Evolutionary conservation across 768 basidiomycete genomes (phyloP), one percentile per base, ranked within the genome.

Genomic region (Naganishia vaughanmartiniae): DNA sequence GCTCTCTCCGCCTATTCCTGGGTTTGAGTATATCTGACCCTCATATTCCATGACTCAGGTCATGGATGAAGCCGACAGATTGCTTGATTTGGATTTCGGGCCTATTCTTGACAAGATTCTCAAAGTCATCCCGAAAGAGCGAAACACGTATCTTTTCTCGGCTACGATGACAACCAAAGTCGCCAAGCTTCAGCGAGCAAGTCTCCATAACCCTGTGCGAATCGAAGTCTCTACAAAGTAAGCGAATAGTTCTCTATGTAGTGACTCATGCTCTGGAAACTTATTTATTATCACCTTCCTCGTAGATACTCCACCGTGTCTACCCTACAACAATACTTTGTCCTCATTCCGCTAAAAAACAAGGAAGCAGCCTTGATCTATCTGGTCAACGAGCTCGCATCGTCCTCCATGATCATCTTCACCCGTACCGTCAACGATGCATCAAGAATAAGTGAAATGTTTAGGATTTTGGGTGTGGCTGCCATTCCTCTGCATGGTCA

Each of bases 161-260:
- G 96, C 95, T 7, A 98, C 95, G 26, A 98, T 99, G 95, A 95
- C 96, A 14, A 93, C 92, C 17, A 98, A 97, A 83, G 93, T 99
- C 4, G 92, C 91, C 14, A 97, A 97, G 81, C 84, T 99, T 14
- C 95, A 98, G 80, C 84, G 95, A 66, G 94, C 96, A 36, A 93
- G 92, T 84, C 84, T 98, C 77, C 86, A 87, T 36, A 93, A 95
- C 78, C 96, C 96, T n/a, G 87, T 94, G 30, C 87, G 90, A 74
- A 88, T 98, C 1, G 94, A 98, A 80, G 92, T 97, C 2, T 90
- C 91, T 9, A 86, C 90, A 77, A 97, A 95, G 93, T 93, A 51
- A 51, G 48, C 12, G 24, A 26, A 51, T 46, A 7, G 4, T 51
- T 26, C 48, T 14, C 19, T 4, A 81, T 75, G 89, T 80, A 19